phyloP scores from a whole-genome alignment of 805 yeast genomes.

The Saturnispora gosingensis region DNA sequence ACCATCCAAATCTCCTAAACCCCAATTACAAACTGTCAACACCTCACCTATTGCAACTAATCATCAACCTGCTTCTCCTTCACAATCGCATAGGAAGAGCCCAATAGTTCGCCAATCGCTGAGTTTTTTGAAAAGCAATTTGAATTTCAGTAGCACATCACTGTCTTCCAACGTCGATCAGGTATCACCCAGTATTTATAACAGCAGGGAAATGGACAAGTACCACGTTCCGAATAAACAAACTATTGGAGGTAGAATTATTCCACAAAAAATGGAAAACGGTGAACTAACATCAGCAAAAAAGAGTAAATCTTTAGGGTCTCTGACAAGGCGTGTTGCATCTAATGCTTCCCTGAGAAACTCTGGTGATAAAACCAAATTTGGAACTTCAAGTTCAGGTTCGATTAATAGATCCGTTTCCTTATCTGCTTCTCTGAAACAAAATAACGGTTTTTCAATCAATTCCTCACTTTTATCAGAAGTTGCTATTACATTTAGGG shows the following conservation, averaged over 20 bases:
- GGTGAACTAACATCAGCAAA: constrained; percentile 25
- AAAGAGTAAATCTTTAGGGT: constrained; percentile 39
- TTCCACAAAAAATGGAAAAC: constrained; percentile 32
- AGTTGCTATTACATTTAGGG: constrained; percentile 73
- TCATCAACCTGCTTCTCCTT: constrained; percentile 2
- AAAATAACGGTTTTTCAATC: constrained; percentile 30
- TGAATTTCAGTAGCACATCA: constrained; percentile 20
- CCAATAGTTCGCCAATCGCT: constrained; percentile 33
- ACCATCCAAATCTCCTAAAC: not conserved
- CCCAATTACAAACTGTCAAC: not conserved
- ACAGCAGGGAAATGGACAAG: constrained; percentile 23
- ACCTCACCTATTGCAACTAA: not conserved
- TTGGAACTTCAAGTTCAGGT: constrained; percentile 20
- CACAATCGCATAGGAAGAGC: constrained; percentile 17
- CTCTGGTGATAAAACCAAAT: constrained; percentile 25
- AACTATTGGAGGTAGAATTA: constrained; percentile 35
- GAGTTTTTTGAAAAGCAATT: constrained; percentile 26
- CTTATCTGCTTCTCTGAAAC: constrained; percentile 25
- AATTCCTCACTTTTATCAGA: constrained; percentile 85
- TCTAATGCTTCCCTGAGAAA: constrained; percentile 26
- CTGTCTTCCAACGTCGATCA: constrained; percentile 15
- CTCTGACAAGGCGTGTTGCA: constrained; percentile 32
- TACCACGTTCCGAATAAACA: constrained; percentile 29
- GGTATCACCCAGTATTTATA: constrained; percentile 7
- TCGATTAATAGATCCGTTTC: constrained; percentile 37